Base-by-base conservation (phyloP, 331 rosid genomes). In the Acacia concinna region DNA sequence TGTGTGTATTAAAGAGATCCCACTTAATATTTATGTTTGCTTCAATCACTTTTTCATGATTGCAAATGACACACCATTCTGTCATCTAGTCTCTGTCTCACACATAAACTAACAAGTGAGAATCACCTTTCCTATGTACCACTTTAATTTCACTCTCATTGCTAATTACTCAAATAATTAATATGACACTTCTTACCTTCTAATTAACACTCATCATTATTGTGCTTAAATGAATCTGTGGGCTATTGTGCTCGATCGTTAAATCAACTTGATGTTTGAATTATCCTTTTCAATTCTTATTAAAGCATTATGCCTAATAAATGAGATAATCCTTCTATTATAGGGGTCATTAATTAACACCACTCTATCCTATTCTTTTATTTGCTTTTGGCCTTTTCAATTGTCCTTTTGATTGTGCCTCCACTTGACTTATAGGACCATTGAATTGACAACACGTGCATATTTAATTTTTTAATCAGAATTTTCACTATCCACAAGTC, bases 41-140 rank as follows among this genome's bases (percentile, higher is more conserved):
- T 88, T 91, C 90, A 91, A 88, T 90, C 88, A 86, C 85, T 81
- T 88, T 83, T 85, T 81, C 93, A 87, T 90, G 91, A 93, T 86
- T 86, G 92, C 87, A 85, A 76, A 86, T 88, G 89, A 87, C 86
- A 82, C 85, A 88, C 83, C 90, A 57, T 75, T 79, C 85, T 89
- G 91, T 92, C 91, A 90, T 79, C 73, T 81, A 79, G 84, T 84
- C 88, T 34, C 83, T 86, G 86, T 85, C 89, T 74, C 25, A 54
- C 83, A 23, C 92, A 85, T 63, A 80, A 85, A 85, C 84, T 38
- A 86, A 81, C 85, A 81, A 87, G 82, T 84, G 81, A 88, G 92
- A 89, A 86, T 90, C 96, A 86, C 81, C 85, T 56, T 77, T 59
- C 41, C 77, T 78, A 76, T 73, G 44, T 75, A 69, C 75, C 77